Base-by-base conservation (phyloP, 2,329 filamentous ascomycete genomes). In the Cytospora leucostoma region DNA sequence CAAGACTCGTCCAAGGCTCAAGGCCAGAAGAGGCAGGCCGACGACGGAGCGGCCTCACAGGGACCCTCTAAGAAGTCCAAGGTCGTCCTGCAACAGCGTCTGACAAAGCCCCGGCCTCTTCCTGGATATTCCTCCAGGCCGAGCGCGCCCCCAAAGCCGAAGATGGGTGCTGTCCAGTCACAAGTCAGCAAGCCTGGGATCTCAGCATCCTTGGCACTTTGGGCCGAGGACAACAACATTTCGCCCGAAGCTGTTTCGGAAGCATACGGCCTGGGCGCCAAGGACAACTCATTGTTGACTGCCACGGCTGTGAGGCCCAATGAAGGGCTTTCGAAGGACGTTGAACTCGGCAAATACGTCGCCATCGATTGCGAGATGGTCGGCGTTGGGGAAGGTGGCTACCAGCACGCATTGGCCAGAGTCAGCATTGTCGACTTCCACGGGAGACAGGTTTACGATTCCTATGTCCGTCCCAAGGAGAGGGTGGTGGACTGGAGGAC, bases 301-400 rank as follows among this genome's bases (percentile, higher is more conserved):
- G 74, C 79, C 12, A 74, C 74, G 32, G 75, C 82, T 47, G 81
- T 82, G 56, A 82, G 80, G 52, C 78, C 88, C 66, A 91, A 92
- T 71, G 83, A 85, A 52, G 89, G 89, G 0, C 78, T 87, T 4
- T 82, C 84, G 1, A 75, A 79, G 32, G 85, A 82, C 7, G 77
- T 89, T 40, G 85, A 92, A 59, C 79, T 93, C 21, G 95, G 94
- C 58, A 96, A 95, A 81, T 99, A 96, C 74, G 79, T 99, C 50
- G 90, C 91, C 21, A 86, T 99, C 54, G 95, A 99, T 79, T 99
- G 95, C 76, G 95, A 99, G 78, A 99, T 99, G 95, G 95, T 99
- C 33, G 95, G 94, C 55, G 86, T 96, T 13, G 91, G 90, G 0
- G 84, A 85, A 1, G 86, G 86, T 57, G 84, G 86, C 27, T 82